These are phyloP conservation scores for Aspergillus sp. DNA, from an alignment of 2,329 filamentous ascomycete genomes.

Conservation along the genomic window DNA sequence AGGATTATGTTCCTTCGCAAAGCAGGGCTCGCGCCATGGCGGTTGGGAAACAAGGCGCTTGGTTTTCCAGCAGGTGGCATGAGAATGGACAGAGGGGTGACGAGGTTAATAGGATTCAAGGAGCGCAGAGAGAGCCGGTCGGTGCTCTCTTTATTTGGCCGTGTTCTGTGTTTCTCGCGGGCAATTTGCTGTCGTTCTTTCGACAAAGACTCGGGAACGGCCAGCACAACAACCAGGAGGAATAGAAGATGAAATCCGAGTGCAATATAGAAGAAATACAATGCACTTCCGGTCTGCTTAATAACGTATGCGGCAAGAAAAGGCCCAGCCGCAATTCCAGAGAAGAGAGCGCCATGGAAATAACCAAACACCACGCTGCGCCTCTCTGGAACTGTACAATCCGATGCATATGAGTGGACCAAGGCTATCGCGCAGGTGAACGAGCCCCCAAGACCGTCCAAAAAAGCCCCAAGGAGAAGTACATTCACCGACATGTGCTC, in stretches of 20 bases:
- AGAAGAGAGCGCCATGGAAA: slow-evolving; percentile 80
- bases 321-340: slow-evolving; percentile 80
- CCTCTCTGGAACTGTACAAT: slow-evolving; percentile 72
- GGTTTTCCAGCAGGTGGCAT: slow-evolving; percentile 47
- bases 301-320: slow-evolving; percentile 72
- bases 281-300: slow-evolving; percentile 60
- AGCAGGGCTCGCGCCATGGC: slow-evolving; percentile 48
- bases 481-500: slow-evolving; percentile 65
- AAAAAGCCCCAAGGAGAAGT: slow-evolving; percentile 63
- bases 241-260: slow-evolving; percentile 65
- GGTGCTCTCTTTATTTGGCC: slow-evolving; percentile 23
- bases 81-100: slow-evolving; percentile 69
- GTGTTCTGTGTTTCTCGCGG: slow-evolving; percentile 53
- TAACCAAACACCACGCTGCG: slow-evolving; percentile 80
- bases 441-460: slow-evolving; percentile 79
- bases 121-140: slow-evolving; percentile 20
- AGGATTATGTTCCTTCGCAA: slow-evolving; percentile 74
- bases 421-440: slow-evolving; percentile 76
- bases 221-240: slow-evolving; percentile 58
- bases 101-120: slow-evolving; percentile 52
- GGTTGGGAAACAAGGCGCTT: slow-evolving; percentile 29
- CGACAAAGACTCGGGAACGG: slow-evolving; percentile 78
- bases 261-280: slow-evolving; percentile 78
- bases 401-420: slow-evolving; percentile 76
- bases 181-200: slow-evolving; percentile 61